Base-by-base conservation (phyloP, 352 stramenopile genomes). In the Pythium rishiriense region DNA sequence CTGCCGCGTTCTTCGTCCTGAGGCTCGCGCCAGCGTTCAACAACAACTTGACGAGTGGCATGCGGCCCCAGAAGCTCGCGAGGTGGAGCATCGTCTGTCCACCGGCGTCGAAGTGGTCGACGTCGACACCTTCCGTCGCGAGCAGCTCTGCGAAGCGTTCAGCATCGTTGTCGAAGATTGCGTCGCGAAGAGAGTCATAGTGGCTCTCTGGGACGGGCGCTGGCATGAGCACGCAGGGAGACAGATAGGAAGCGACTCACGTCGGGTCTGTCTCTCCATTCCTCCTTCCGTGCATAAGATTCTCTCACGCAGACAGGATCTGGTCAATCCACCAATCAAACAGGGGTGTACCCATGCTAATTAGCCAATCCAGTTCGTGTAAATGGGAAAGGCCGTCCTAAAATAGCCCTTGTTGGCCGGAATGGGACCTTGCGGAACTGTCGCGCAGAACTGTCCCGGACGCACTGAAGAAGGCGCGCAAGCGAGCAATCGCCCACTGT, bases 41-140 rank as follows among this genome's bases (percentile, higher is more conserved):
- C 19, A 92, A 65, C 58, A 88, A 31, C 50, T 88, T 88, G 49
- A 82, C 72, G 37, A 90, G 54, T 7, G 83, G 72, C 66, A 87
- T 89, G 21, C 83, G 75, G 0, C 83, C 83, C 81, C 81, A 90
- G 46, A 92, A 92, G 46, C 81, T 80, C 39, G 83, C 83, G 31
- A 92, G 68, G 49, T 92, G 83, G 43, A 92, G 66, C 68, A 92
- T 45, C 21, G 83, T 92, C 61, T 92, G 83, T 0, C 83, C 83
- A 4, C 79, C 79, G 39, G 83, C 78, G 46, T 92, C 83, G n/a
- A 84, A 85, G 47, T 90, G 76, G 56, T 92, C 83, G 10, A 89
- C 75, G 25, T 92, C 79, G 0, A 89, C 70, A 1, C 71, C 70
- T 1, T 75, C 58, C 11, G 47, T 26, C 0, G 59, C 47, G 29